These are phyloP conservation scores for Boehmeria nivea DNA, from an alignment of 306 rosid genomes.

Conservation along the genomic window DNA sequence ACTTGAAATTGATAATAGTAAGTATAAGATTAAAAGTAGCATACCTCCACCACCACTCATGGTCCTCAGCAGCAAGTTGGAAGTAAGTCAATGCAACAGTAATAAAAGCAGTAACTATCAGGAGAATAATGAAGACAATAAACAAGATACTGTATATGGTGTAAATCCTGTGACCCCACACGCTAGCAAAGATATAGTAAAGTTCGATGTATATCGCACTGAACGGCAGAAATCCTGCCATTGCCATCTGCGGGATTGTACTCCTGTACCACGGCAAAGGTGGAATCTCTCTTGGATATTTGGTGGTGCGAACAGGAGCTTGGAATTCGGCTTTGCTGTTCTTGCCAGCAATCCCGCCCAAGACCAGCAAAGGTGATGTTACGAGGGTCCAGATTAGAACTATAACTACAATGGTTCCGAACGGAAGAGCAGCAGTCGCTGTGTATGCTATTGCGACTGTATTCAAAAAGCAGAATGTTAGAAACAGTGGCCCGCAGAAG, in stretches of 20 bases:
- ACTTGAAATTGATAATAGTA: not conserved
- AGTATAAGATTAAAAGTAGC: constrained; percentile 1
- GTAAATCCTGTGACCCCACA: constrained; percentile 74
- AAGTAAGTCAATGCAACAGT: constrained; percentile 59
- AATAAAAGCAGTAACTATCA: constrained; percentile 59
- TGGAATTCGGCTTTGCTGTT: constrained; percentile 64
- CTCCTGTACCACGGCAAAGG: constrained; percentile 63
- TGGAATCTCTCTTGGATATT: constrained; percentile 66
- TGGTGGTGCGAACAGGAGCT: constrained; percentile 57
- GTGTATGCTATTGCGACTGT: constrained; percentile 57
- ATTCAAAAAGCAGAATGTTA: constrained; percentile 58
- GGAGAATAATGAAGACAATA: constrained; percentile 53
- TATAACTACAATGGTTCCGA: constrained; percentile 61
- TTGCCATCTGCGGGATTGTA: constrained; percentile 62
- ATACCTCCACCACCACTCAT: constrained; percentile 83
- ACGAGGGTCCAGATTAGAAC: constrained; percentile 67
- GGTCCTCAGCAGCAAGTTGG: constrained; percentile 75
- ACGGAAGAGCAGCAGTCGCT: constrained; percentile 71
- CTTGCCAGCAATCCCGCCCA: constrained; percentile 74
- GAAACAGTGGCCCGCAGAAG: constrained; percentile 57
- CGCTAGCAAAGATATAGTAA: constrained; percentile 60
- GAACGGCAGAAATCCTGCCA: constrained; percentile 70
- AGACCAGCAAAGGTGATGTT: constrained; percentile 59
- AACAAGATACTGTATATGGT: constrained; percentile 66
- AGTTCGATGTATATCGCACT: constrained; percentile 64